These are phyloP conservation scores for Zygoascus meyerae DNA, from an alignment of 1,139 yeast species.

Conservation along the genomic window DNA sequence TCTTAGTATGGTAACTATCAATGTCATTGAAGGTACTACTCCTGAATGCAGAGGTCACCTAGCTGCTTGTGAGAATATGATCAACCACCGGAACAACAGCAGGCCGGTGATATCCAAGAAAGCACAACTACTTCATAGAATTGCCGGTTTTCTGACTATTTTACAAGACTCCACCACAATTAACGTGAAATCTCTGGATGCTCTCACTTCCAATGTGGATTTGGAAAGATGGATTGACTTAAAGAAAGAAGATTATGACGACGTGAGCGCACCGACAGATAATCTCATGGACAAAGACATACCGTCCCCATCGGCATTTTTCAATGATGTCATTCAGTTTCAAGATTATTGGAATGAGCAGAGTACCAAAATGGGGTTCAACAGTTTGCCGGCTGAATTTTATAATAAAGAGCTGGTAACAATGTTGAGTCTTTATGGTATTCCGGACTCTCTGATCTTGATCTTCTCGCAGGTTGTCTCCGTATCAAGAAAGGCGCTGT, in stretches of 20 bases:
- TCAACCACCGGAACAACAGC: slow-evolving; percentile 58
- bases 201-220: slow-evolving; percentile 14
- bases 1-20: slow-evolving; percentile 81
- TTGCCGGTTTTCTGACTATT: slow-evolving; percentile 67
- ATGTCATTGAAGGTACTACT: slow-evolving; percentile 90
- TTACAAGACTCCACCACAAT: slow-evolving; percentile 52
- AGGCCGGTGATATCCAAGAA: slow-evolving; percentile 67
- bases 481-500: slow-evolving; percentile 55
- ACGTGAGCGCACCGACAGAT: not conserved
- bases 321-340: slow-evolving; percentile 27
- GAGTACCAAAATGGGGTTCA: slow-evolving; percentile 8
- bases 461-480: slow-evolving; percentile 47
- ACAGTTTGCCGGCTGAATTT: slow-evolving; percentile 22
- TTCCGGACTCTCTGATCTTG: slow-evolving; percentile 72
- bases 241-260: slow-evolving; percentile 24
- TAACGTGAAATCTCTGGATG: slow-evolving; percentile 18
- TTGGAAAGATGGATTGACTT: slow-evolving; percentile 23
- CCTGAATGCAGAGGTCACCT: slow-evolving; percentile 74
- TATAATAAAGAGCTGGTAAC: slow-evolving; percentile 45
- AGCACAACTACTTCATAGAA: slow-evolving; percentile 71
- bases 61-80: slow-evolving; percentile 70
- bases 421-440: slow-evolving; percentile 76
- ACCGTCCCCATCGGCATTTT: slow-evolving; percentile 8
- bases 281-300: not conserved
- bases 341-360: slow-evolving; percentile 27